phyloP scores from a whole-genome alignment of 2,329 filamentous ascomycete genomes.

The Chalara sp. region DNA sequence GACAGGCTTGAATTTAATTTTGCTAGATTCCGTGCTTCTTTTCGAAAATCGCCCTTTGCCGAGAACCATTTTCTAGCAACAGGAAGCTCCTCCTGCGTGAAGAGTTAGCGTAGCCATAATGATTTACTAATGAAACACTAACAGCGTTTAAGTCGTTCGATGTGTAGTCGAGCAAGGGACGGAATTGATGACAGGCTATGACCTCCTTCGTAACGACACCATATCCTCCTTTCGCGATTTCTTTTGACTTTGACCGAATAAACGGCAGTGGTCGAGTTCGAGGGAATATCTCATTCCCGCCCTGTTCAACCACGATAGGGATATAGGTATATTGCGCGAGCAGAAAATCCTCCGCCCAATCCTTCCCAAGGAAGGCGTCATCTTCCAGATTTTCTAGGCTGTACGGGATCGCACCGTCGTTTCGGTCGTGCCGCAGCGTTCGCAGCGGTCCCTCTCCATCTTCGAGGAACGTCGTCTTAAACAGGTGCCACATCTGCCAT shows the following conservation, averaged over 20 bases:
- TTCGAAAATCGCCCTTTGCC: too few relatives aligned
- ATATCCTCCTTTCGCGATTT: too few relatives aligned
- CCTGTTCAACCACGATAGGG: constrained; percentile 4
- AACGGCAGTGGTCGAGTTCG: constrained; percentile 3
- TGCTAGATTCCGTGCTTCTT: too few relatives aligned
- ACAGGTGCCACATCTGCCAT: constrained; percentile 6
- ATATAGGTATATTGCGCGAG: background rate
- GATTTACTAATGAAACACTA: too few relatives aligned
- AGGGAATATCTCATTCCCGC: background rate
- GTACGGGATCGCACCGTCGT: background rate
- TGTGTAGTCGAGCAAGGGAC: too few relatives aligned
- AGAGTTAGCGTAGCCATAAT: too few relatives aligned
- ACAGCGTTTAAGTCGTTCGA: too few relatives aligned
- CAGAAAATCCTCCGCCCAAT: background rate
- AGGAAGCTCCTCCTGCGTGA: too few relatives aligned
- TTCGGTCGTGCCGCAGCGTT: background rate
- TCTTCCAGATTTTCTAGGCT: background rate
- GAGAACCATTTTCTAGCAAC: too few relatives aligned
- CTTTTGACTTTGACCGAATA: background rate
- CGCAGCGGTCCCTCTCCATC: background rate
- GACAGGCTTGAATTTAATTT: too few relatives aligned
- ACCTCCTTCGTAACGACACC: too few relatives aligned
- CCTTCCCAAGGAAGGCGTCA: background rate
- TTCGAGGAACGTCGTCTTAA: constrained; percentile 4
- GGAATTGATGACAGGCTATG: too few relatives aligned